Base-by-base conservation (phyloP, 257 asterid genomes). In the Przewalskia tangutica region DNA sequence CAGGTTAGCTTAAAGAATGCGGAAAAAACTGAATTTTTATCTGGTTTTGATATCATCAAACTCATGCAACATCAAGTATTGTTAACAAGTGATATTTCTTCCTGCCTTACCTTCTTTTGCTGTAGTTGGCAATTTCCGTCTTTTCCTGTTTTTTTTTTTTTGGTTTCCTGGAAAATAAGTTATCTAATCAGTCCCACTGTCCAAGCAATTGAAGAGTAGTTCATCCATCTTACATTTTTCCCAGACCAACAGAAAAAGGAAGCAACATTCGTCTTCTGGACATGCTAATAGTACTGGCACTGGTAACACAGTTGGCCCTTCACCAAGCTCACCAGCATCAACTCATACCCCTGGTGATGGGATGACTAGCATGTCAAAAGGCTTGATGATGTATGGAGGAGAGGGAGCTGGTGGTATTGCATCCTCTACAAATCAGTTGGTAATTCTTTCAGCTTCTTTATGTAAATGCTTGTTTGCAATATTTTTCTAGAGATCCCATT, bases 311-410 rank as follows among this genome's bases (percentile, higher is more conserved):
- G 90, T 77, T 71, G 91, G 90, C 50, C 90, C 87, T 34, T 83
- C 88, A 13, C 90, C 91, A 53, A 82, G 81, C 65, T 96, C 98
- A 12, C 97, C 98, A 58, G 97, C 98, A 81, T 96, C 98, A 56
- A 96, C 99, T 48, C 99, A 96, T 81, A 96, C 99, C 18, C 94
- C 98, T 10, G 97, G 98, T 71, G 99, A 96, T 84, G 97, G 91
- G 60, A 91, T 95, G 88, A 87, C 98, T 59, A 90, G 92, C 91
- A 88, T 97, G 82, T 94, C 98, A 5, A 94, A 96, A 88, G 93
- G 98, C 65, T 70, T 89, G 81, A 91, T 91, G 91, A 93, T 93
- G 89, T 96, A 94, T 86, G 95, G 95, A 86, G 79, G 92, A 82
- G 98, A 96, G 84, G 93, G 88, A 83, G 40, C 97, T 50, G 97